Evolutionary conservation across 108 stramenopile genomes (phyloP).

Genomic region (Mediolabrus comicus): DNA sequence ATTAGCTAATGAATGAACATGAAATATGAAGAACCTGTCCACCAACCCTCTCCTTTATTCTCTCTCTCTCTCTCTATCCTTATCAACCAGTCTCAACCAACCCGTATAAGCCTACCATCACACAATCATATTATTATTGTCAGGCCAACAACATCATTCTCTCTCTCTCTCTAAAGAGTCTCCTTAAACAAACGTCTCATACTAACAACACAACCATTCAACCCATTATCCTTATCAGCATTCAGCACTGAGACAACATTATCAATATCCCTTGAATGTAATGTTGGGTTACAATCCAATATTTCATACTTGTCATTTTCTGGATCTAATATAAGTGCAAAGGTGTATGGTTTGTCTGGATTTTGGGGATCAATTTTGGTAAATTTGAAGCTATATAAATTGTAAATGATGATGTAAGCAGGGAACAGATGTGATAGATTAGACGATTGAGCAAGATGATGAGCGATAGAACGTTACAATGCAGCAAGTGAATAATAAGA

Average conservation of each 20-base stretch:
- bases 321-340: slow-evolving; percentile 11
- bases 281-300: slow-evolving; percentile 13
- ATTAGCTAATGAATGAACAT: background rate
- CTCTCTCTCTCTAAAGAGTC: no score
- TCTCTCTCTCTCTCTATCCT: no score
- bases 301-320: slow-evolving; percentile 22
- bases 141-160: no score
- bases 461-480: background rate
- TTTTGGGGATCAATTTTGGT: slow-evolving; percentile 25
- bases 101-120: no score
- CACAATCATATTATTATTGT: no score
- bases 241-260: slow-evolving; percentile 5
- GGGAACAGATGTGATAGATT: background rate
- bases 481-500: background rate
- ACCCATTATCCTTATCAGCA: slow-evolving; percentile 4
- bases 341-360: slow-evolving; percentile 10
- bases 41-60: no score
- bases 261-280: background rate
- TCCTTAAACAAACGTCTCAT: slow-evolving; percentile 14
- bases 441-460: no score
- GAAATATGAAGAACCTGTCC: background rate
- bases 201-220: background rate
- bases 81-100: background rate
- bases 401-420: background rate
- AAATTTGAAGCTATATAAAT: slow-evolving; percentile 7